A percentile compares a stretch with the other conserved stretches of the same genome.
phyloP scores from a whole-genome alignment of 345 rosid genomes.

The Boechera divaricarpa region DNA sequence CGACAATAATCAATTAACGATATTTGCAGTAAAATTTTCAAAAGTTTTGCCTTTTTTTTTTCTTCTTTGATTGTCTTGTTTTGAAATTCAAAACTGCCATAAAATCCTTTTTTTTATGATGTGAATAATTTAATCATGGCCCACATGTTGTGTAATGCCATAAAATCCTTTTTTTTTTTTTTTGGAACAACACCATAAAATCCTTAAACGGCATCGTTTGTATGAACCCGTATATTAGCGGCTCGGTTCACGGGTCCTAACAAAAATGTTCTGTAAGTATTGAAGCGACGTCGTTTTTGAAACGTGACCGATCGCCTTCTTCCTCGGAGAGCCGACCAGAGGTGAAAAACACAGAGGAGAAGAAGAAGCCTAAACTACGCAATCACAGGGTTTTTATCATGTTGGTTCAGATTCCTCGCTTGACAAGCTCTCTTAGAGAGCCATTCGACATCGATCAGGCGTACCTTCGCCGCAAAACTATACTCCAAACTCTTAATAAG shows the following conservation, averaged over 20 bases:
- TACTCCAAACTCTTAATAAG: constrained; percentile 62
- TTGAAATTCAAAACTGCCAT: constrained; percentile 16
- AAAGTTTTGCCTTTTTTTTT: not conserved
- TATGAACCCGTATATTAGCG: not conserved
- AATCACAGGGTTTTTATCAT: constrained; percentile 40
- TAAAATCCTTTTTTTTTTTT: not conserved
- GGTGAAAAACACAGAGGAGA: not conserved
- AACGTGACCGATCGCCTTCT: constrained; percentile 28
- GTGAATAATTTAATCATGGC: not conserved
- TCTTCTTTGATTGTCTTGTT: not conserved
- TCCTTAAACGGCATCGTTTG: not conserved
- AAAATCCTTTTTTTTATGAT: not conserved
- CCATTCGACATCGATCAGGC: constrained; percentile 89
- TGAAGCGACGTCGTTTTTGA: constrained; percentile 11
- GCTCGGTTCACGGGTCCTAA: constrained; percentile 29
- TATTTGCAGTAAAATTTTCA: not conserved
- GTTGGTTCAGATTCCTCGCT: constrained; percentile 81
- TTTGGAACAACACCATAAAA: not conserved
- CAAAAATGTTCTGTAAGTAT: constrained; percentile 10
- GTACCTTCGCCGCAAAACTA: constrained; percentile 76
- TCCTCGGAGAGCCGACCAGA: constrained; percentile 1
- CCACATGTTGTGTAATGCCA: not conserved
- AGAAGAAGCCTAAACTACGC: constrained; percentile 34
- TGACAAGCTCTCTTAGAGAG: constrained; percentile 79
- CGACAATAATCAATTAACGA: not conserved